Evolutionary conservation across 306 rosid species (phyloP), one percentile per base, ranked within the genome.

Genomic region (Trifolium fragiferum): DNA sequence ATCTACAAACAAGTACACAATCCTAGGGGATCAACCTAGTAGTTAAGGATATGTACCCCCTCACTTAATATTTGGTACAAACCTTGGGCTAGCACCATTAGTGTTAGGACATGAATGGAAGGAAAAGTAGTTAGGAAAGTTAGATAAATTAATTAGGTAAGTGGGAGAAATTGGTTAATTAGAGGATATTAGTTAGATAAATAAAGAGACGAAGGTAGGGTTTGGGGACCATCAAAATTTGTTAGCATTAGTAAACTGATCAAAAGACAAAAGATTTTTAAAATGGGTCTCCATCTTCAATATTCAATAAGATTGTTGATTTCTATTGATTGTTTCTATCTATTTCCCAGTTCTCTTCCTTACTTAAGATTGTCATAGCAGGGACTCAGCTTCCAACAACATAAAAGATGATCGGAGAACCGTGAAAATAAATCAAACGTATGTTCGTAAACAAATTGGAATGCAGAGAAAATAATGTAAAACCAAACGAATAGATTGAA

Each of bases 361-460:
- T n/a, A 23, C 30, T 5, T 63, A 62, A 58, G 69, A 73, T 60
- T 33, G 18, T 16, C 10, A 10, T 5, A 4, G 20, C 44, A 44
- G 14, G 59, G 10, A 59, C 40, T 43, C 32, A n/a, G 51, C 27
- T 19, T n/a, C 25, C 1, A 43, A 25, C 46, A 59, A 60, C 16
- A 12, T 19, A 46, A 74, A 63, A 49, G 19, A 74, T 35, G 18
- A 20, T 19, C 10, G 4, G 6, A 58, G 32, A 16, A 57, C 49
- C 37, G 35, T 6, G 50, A 18, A 16, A 80, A 73, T 41, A 68
- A 19, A 32, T 68, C 62, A 69, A 59, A 59, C 55, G 15, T n/a
- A 12, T 25, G 59, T 7, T 62, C 27, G 32, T 4, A 73, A 47
- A 46, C 70, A 68, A 13, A 16, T 1, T 21, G 40, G 65, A 58